Percentiles rank a stretch among this genome's conserved stretches.
These are phyloP conservation scores for Saccharum officinarum DNA, from an alignment of 176 grass and related monocot genomes.

Conservation along the genomic window DNA sequence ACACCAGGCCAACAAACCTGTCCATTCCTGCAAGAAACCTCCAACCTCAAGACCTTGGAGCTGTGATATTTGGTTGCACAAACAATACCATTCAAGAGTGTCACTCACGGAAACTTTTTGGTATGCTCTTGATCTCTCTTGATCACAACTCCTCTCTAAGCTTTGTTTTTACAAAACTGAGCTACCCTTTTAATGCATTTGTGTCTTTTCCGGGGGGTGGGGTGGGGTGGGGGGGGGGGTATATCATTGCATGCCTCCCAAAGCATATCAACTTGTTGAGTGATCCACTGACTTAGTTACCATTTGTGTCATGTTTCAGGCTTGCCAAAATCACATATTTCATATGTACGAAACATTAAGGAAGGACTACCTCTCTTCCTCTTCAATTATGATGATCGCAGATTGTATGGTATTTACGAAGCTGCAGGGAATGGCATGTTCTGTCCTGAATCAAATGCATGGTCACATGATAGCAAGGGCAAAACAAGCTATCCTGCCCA, in stretches of 20 bases:
- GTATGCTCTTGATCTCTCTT: constrained; percentile 38
- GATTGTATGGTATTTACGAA: constrained; percentile 81
- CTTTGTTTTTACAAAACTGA: background rate
- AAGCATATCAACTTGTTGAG: background rate
- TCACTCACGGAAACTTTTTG: constrained; percentile 69
- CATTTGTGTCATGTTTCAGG: constrained; percentile 45
- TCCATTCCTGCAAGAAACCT: constrained; percentile 55
- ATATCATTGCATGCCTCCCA: background rate
- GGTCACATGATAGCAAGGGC: constrained; percentile 58
- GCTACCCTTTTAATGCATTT: background rate
- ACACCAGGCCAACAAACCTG: constrained; percentile 33
- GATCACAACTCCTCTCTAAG: constrained; percentile 17
- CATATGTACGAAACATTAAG: constrained; percentile 74
- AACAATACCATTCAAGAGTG: constrained; percentile 70
- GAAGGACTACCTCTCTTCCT: constrained; percentile 85
- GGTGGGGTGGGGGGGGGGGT: background rate
- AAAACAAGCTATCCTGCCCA: constrained; percentile 85
- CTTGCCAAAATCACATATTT: constrained; percentile 59
- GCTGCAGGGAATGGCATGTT: constrained; percentile 65
- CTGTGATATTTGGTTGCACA: constrained; percentile 79
- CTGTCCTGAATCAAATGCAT: constrained; percentile 77
- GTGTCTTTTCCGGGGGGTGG: background rate
- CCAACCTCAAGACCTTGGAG: constrained; percentile 57
- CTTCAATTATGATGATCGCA: constrained; percentile 73
- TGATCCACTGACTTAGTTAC: background rate